A percentile compares a stretch with the other conserved stretches of the same genome.
Conservation (phyloP, 2,329 filamentous ascomycete species). For the Sclerotinia spermophila region DNA sequence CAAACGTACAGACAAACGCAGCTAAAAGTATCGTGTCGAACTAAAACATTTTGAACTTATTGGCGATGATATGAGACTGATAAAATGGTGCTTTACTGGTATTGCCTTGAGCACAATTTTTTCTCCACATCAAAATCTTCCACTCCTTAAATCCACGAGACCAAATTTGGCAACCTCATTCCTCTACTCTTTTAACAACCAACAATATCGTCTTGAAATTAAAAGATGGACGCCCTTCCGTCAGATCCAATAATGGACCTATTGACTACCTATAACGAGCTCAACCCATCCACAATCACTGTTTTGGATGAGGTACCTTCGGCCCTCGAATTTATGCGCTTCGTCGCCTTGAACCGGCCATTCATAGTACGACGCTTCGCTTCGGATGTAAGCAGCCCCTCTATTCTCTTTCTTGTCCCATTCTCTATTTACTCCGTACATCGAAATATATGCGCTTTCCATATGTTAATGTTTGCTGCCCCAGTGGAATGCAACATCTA, state of each 20-base stretch:
- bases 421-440: not conserved
- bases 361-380: conserved; percentile 68
- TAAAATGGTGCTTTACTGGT: not conserved
- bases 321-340: conserved; percentile 75
- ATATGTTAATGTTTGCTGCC: not conserved
- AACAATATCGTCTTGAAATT: not conserved
- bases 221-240: not conserved
- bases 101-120: not conserved
- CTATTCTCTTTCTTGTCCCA: not conserved
- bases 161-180: not conserved
- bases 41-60: not conserved
- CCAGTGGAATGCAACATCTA: conserved; percentile 18
- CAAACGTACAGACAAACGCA: not conserved
- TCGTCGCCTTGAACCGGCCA: conserved; percentile 68
- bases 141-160: not conserved
- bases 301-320: conserved; percentile 63
- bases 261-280: conserved; percentile 67
- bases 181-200: not conserved
- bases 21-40: not conserved
- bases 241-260: conserved; percentile 50
- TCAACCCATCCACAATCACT: conserved; percentile 60
- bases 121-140: conserved; percentile 9
- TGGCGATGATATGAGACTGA: not conserved
- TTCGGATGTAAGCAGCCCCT: conserved; percentile 29
- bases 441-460: not conserved